Conservation (phyloP, 1,139 yeast species). For the Candida tetrigidarum region DNA sequence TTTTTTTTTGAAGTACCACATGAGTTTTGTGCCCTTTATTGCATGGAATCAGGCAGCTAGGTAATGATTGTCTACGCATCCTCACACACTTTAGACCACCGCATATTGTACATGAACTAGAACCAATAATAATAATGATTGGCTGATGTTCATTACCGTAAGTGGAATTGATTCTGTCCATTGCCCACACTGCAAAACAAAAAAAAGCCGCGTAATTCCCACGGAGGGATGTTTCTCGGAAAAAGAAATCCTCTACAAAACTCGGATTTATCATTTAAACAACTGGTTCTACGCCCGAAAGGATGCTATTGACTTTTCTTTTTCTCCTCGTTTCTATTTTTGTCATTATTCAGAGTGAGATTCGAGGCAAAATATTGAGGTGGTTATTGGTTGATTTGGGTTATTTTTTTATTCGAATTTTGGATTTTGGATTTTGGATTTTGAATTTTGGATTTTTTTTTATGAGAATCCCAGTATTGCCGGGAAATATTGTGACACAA, state of each 20-base stretch:
- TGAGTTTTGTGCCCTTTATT: background rate
- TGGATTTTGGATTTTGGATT: no score
- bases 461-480: background rate
- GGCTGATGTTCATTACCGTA: background rate
- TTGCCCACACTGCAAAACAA: no score
- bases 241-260: no score
- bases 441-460: background rate
- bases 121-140: no score
- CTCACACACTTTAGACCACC: no score
- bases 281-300: no score
- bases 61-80: no score
- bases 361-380: background rate
- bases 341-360: background rate
- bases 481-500: background rate
- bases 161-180: background rate
- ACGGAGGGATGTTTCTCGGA: no score
- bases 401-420: background rate
- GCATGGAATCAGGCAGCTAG: background rate
- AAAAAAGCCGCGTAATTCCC: background rate
- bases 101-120: background rate
- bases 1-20: background rate
- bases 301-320: no score
- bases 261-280: no score
- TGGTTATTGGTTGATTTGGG: constrained; percentile 2
- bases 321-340: background rate